Conservation (phyloP, 106 monocot genomes). For the Apostasia shenzhenica region DNA sequence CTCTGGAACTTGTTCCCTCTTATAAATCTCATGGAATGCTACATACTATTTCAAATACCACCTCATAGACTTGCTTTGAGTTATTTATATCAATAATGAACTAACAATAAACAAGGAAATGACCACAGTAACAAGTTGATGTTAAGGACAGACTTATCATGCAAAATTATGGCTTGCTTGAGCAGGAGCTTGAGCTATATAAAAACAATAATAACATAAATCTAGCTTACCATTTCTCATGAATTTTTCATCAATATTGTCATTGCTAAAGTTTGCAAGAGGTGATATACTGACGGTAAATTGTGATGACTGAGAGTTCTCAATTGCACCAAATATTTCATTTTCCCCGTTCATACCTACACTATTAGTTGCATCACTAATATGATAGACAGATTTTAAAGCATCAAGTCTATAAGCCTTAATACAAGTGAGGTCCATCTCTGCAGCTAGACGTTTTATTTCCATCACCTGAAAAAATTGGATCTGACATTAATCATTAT, state of each 20-base stretch:
- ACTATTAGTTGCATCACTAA: slow-evolving; percentile 5
- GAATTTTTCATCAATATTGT: slow-evolving; percentile 5
- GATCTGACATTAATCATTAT: background rate
- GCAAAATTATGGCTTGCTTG: no score
- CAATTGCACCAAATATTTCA: slow-evolving; percentile 8
- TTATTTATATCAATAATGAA: no score
- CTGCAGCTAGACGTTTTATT: slow-evolving; percentile 64
- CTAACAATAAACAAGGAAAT: no score
- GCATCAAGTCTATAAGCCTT: slow-evolving; percentile 82
- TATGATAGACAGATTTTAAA: slow-evolving; percentile 57
- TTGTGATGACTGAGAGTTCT: slow-evolving; percentile 4
- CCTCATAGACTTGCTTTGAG: no score
- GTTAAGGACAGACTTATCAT: no score
- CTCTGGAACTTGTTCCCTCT: no score
- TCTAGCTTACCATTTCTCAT: slow-evolving; percentile 22
- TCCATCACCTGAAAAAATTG: slow-evolving; percentile 74
- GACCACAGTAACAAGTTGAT: no score
- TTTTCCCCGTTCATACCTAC: background rate
- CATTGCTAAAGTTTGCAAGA: slow-evolving; percentile 5
- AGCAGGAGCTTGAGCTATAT: no score
- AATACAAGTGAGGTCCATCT: slow-evolving; percentile 94
- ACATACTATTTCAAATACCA: no score
- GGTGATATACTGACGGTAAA: background rate
- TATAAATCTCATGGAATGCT: no score
- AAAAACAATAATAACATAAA: no score